Evolutionary conservation across 306 rosid genomes (phyloP).

Genomic region (Styphnolobium japonicum): DNA sequence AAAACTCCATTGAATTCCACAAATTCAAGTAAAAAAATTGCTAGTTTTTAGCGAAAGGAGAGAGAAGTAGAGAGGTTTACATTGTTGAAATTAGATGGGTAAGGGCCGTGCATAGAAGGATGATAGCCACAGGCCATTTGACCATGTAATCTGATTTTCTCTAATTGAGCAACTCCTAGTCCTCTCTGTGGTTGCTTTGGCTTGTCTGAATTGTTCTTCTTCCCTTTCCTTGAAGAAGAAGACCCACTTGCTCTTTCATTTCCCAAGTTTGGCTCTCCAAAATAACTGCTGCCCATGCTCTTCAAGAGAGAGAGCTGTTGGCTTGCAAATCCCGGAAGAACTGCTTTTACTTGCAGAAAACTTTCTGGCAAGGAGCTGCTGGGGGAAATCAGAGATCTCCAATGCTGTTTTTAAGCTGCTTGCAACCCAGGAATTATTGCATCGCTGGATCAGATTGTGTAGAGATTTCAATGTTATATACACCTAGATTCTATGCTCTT

Average conservation of each 20-base stretch:
- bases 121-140: conserved; percentile 42
- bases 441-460: conserved; percentile 90
- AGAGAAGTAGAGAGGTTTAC: conserved; percentile 25
- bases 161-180: conserved; percentile 95
- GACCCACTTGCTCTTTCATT: conserved; percentile 41
- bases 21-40: not conserved
- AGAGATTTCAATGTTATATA: conserved; percentile 56
- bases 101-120: conserved; percentile 37
- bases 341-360: not conserved
- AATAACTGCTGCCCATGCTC: conserved; percentile 69
- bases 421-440: conserved; percentile 51
- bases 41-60: not conserved
- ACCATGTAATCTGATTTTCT: conserved; percentile 93
- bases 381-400: conserved; percentile 65
- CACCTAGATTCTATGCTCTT: conserved; percentile 66
- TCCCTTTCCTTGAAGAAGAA: conserved; percentile 60
- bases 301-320: conserved; percentile 7
- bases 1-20: not conserved
- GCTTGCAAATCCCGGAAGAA: conserved; percentile 34
- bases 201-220: conserved; percentile 65
- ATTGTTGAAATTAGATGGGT: conserved; percentile 45
- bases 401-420: conserved; percentile 37
- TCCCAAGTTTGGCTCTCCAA: conserved; percentile 74
- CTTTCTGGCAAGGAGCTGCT: conserved; percentile 18
- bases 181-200: conserved; percentile 99